Conservation (phyloP, 2,329 filamentous ascomycete species). For the Trichoderma endophyticum region DNA sequence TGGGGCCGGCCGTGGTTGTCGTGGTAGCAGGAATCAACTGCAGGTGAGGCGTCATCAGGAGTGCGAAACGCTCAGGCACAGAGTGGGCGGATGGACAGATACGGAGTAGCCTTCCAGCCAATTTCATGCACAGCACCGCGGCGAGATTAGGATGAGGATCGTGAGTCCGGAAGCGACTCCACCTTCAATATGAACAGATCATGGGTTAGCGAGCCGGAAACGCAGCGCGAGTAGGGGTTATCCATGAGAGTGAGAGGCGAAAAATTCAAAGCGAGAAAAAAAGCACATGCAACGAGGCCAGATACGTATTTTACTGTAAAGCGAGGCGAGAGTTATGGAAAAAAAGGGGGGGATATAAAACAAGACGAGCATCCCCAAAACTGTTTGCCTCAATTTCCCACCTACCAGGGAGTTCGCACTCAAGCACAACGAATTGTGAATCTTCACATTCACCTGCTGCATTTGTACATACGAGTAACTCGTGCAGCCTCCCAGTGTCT, state of each 20-base stretch:
- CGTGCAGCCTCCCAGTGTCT: neutral
- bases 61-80: constrained; percentile 13
- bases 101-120: constrained; percentile 11
- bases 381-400: neutral
- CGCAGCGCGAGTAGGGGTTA: constrained; percentile 1
- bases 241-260: neutral
- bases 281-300: neutral
- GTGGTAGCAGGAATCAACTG: constrained; percentile 13
- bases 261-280: neutral
- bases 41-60: constrained; percentile 18
- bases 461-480: neutral
- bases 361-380: neutral
- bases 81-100: constrained; percentile 14
- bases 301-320: neutral
- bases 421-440: neutral
- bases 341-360: constrained; percentile 13
- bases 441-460: neutral
- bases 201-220: constrained; percentile 6
- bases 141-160: constrained; percentile 17
- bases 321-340: neutral
- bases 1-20: constrained; percentile 7
- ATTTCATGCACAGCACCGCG: constrained; percentile 16
- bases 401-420: neutral
- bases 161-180: constrained; percentile 15
- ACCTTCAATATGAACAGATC: constrained; percentile 7